These are phyloP conservation scores for Cordyceps farinosa DNA, from an alignment of 2,329 filamentous ascomycete genomes.

Conservation along the genomic window DNA sequence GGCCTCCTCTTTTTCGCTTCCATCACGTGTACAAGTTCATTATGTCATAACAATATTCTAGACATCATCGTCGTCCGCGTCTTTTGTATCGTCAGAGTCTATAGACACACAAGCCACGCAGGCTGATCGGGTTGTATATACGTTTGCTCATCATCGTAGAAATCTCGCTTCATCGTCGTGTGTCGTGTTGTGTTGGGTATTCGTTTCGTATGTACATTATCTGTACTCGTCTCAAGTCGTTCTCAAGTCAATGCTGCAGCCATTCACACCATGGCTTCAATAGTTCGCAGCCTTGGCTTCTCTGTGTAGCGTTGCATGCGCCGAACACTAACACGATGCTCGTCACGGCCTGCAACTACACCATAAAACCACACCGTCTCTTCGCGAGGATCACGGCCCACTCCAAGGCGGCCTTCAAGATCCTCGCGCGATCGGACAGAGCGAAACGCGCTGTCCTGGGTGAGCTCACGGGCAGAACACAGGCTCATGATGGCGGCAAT, in stretches of 20 bases:
- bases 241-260: neutral
- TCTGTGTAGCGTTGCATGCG: conserved; percentile 45
- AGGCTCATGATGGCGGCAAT: conserved; percentile 77
- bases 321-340: conserved; percentile 42
- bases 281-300: conserved; percentile 26
- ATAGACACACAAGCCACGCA: neutral
- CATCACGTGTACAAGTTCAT: conserved; percentile 2
- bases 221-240: neutral
- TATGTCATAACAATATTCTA: neutral
- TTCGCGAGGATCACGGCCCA: conserved; percentile 41
- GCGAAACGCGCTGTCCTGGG: conserved; percentile 70
- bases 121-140: neutral
- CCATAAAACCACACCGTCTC: conserved; percentile 53
- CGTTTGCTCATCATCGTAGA: conserved; percentile 1
- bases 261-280: conserved; percentile 28
- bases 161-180: neutral
- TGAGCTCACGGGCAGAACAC: conserved; percentile 67
- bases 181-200: neutral
- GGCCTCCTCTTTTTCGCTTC: neutral
- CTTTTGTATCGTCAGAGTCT: neutral
- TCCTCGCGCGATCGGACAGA: conserved; percentile 64
- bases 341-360: conserved; percentile 37
- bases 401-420: conserved; percentile 65
- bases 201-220: neutral
- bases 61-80: conserved; percentile 1